phyloP scores from a whole-genome alignment of 306 rosid genomes.

The Cyclanthera cordifolia region DNA sequence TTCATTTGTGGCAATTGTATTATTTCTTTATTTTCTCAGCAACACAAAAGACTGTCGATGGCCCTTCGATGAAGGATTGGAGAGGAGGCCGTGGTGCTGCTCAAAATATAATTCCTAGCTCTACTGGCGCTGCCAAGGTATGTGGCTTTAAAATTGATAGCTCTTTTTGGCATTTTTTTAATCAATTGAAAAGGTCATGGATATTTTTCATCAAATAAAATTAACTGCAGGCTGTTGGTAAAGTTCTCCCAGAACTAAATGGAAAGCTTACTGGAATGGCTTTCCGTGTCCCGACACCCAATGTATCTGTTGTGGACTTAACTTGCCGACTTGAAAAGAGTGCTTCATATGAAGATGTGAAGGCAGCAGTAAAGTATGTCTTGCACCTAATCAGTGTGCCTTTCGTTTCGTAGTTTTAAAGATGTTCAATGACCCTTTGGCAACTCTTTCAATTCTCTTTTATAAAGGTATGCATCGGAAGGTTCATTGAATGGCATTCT shows the following conservation, averaged over 20 bases:
- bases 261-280: slow-evolving; percentile 99
- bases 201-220: too few relatives aligned
- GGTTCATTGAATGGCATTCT: slow-evolving; percentile 80
- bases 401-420: background rate
- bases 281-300: slow-evolving; percentile 90
- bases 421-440: background rate
- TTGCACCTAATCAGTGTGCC: background rate
- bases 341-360: slow-evolving; percentile 85
- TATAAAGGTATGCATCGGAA: slow-evolving; percentile 75
- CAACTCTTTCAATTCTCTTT: slow-evolving; percentile 13
- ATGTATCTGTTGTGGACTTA: slow-evolving; percentile 91
- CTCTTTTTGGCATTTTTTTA: background rate
- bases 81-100: slow-evolving; percentile 96
- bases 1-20: background rate
- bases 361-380: slow-evolving; percentile 70
- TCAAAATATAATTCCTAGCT: slow-evolving; percentile 94
- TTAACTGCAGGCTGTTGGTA: slow-evolving; percentile 88
- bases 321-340: slow-evolving; percentile 81
- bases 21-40: slow-evolving; percentile 35
- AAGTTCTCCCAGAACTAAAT: slow-evolving; percentile 94
- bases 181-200: slow-evolving; percentile 1
- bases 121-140: slow-evolving; percentile 99
- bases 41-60: slow-evolving; percentile 97
- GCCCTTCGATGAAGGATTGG: slow-evolving; percentile 99
- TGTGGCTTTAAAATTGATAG: background rate